Conservation (phyloP, 2,329 filamentous ascomycete genomes). For the Botrytis porri region DNA sequence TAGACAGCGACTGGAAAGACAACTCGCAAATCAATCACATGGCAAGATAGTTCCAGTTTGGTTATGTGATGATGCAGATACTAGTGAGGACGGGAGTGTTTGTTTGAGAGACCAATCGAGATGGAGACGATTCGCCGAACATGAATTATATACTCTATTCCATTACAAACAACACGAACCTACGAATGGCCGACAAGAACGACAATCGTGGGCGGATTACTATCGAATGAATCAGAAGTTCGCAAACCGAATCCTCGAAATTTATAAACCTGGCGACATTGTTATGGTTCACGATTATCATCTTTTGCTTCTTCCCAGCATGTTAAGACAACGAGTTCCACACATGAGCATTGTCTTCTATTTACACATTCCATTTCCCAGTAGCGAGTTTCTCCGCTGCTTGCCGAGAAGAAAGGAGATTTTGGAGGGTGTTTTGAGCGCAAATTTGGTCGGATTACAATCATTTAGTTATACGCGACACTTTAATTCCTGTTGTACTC, state of each 20-base stretch:
- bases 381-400: constrained; percentile 91
- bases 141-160: constrained; percentile 87
- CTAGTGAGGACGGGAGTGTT: constrained; percentile 59
- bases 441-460: constrained; percentile 94
- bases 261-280: constrained; percentile 90
- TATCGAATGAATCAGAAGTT: constrained; percentile 91
- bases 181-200: constrained; percentile 76
- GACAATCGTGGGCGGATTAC: constrained; percentile 87
- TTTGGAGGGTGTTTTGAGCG: constrained; percentile 81
- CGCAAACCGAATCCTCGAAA: constrained; percentile 80
- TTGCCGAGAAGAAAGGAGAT: constrained; percentile 85
- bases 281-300: constrained; percentile 95
- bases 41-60: constrained; percentile 85
- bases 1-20: constrained; percentile 68
- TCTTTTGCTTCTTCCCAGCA: constrained; percentile 81
- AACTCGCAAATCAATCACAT: constrained; percentile 68
- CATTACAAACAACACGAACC: constrained; percentile 96
- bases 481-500: constrained; percentile 90
- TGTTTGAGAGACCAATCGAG: constrained; percentile 76
- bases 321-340: constrained; percentile 80
- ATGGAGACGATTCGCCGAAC: constrained; percentile 88
- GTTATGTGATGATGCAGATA: constrained; percentile 75
- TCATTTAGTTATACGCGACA: constrained; percentile 93
- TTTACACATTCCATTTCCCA: constrained; percentile 90
- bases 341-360: constrained; percentile 95